Evolutionary conservation across 306 rosid genomes (phyloP).

Genomic region (Hylodesmum podocarpum): DNA sequence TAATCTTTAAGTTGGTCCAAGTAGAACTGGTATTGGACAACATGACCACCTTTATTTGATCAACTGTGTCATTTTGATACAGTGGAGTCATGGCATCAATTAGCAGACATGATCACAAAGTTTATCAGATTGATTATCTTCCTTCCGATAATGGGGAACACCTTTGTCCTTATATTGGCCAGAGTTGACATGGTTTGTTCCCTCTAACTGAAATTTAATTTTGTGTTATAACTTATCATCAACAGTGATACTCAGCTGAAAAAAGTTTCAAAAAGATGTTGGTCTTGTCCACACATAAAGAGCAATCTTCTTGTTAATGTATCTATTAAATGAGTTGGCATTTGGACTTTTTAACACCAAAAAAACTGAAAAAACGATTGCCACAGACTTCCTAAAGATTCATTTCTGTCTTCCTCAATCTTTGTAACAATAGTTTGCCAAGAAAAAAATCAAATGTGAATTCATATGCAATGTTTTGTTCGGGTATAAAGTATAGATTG

Average conservation of each 20-base stretch:
- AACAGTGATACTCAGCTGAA: not conserved
- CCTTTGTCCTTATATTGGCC: conserved; percentile 12
- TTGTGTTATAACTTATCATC: conserved; percentile 26
- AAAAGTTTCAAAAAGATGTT: not conserved
- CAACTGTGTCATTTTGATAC: not conserved
- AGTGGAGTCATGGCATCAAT: not conserved
- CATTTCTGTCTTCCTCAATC: not conserved
- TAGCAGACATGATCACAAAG: not conserved
- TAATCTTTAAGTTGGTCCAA: too few relatives aligned
- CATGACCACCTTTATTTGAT: not conserved
- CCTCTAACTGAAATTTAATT: conserved; percentile 11
- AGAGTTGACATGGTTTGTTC: conserved; percentile 27
- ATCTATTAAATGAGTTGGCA: conserved; percentile 25
- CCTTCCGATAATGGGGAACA: not conserved
- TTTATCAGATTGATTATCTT: not conserved
- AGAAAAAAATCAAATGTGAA: not conserved
- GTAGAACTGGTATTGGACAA: not conserved
- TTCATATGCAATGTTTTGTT: not conserved
- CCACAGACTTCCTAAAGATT: not conserved
- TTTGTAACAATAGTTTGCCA: not conserved
- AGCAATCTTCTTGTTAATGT: conserved; percentile 7
- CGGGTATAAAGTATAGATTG: not conserved
- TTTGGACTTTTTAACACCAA: not conserved
- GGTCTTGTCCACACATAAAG: conserved; percentile 23
- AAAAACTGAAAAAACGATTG: not conserved